Conservation (phyloP, 306 rosid species). For the Alnus rubra region DNA sequence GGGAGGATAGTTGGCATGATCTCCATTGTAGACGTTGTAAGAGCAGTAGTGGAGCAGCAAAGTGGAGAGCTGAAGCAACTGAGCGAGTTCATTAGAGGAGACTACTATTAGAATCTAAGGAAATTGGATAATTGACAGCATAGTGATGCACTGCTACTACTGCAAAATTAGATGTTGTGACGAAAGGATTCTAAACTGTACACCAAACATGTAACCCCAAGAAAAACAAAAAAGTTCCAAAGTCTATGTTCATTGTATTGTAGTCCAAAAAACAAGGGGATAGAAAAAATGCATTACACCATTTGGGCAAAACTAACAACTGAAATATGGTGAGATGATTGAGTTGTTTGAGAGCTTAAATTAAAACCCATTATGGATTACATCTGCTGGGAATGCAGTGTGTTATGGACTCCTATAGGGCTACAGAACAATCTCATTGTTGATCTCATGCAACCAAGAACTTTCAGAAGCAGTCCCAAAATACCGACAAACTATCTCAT, state of each 20-base stretch:
- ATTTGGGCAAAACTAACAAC: neutral
- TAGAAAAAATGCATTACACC: neutral
- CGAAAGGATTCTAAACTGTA: neutral
- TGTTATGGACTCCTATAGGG: neutral
- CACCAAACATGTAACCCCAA: neutral
- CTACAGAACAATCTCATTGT: slow-evolving; percentile 14
- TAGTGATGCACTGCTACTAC: neutral
- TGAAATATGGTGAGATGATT: neutral
- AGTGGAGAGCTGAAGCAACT: slow-evolving; percentile 71
- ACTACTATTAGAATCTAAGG: slow-evolving; percentile 46
- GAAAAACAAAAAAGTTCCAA: neutral
- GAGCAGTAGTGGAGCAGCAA: slow-evolving; percentile 82
- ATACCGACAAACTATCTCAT: slow-evolving; percentile 42
- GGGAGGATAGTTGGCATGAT: slow-evolving; percentile 87
- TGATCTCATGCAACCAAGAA: slow-evolving; percentile 22
- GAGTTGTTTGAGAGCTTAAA: slow-evolving; percentile 5
- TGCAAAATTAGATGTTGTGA: neutral
- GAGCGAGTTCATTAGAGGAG: slow-evolving; percentile 69
- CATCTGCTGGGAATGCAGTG: slow-evolving; percentile 14
- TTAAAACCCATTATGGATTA: slow-evolving; percentile 8
- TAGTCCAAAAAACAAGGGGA: neutral
- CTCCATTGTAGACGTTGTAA: slow-evolving; percentile 80
- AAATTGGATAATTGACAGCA: neutral
- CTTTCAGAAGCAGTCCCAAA: slow-evolving; percentile 17
- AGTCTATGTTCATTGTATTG: neutral